phyloP scores from a whole-genome alignment of 2,329 filamentous ascomycete genomes.

The Alternaria brassicicola region DNA sequence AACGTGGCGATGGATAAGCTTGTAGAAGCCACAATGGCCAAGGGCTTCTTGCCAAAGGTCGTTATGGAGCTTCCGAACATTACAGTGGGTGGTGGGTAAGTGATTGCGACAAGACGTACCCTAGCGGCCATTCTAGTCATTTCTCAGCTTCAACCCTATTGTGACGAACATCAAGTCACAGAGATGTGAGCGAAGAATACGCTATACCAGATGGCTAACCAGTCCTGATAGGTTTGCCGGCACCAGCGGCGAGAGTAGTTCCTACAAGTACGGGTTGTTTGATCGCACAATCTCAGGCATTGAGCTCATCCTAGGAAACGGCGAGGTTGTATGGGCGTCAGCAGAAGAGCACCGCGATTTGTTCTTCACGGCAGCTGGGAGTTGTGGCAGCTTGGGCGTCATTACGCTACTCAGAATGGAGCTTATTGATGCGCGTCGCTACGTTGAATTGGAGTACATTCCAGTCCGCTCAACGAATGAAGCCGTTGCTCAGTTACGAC shows the following conservation, averaged over 20 bases:
- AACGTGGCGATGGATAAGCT: slow-evolving; percentile 73
- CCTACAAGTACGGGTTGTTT: slow-evolving; percentile 70
- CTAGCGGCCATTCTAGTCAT: background rate
- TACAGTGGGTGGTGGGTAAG: slow-evolving; percentile 66
- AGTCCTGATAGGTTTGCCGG: slow-evolving; percentile 59
- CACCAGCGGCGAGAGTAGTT: slow-evolving; percentile 70
- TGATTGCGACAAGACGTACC: background rate
- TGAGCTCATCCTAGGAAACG: slow-evolving; percentile 68
- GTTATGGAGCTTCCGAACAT: slow-evolving; percentile 77
- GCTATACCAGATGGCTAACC: background rate
- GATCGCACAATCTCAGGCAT: slow-evolving; percentile 66
- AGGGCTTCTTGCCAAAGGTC: slow-evolving; percentile 66
- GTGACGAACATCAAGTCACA: background rate
- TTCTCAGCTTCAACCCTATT: background rate
- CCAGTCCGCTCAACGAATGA: slow-evolving; percentile 58
- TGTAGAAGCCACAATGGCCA: slow-evolving; percentile 61
- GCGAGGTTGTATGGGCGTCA: slow-evolving; percentile 59
- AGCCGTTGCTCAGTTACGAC: slow-evolving; percentile 57
- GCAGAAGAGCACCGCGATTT: slow-evolving; percentile 57
- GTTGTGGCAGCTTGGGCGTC: slow-evolving; percentile 66
- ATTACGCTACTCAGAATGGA: slow-evolving; percentile 66
- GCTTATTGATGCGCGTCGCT: slow-evolving; percentile 60
- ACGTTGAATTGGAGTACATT: slow-evolving; percentile 68
- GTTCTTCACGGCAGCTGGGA: slow-evolving; percentile 64
- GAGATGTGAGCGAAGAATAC: background rate